Percentiles rank a stretch among this genome's conserved stretches.
phyloP scores from a whole-genome alignment of 1,284 basidiomycete genomes.

The Boletellus dicymbophilus region DNA sequence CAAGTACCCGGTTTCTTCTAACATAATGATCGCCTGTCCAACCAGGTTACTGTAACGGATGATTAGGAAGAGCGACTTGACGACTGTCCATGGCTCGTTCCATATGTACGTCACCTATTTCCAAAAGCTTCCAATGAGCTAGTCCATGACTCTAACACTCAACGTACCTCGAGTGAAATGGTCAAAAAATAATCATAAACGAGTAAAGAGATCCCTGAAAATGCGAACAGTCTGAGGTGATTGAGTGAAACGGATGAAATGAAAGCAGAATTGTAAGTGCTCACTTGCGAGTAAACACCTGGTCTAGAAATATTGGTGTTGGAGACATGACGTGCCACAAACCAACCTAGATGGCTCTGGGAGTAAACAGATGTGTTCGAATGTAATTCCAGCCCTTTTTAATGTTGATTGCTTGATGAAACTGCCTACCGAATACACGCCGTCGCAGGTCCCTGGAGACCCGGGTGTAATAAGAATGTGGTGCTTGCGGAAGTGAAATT shows the following conservation, averaged over 20 bases:
- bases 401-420: too few relatives aligned
- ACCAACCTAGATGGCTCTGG: too few relatives aligned
- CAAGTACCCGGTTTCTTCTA: constrained; percentile 8
- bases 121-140: neutral
- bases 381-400: too few relatives aligned
- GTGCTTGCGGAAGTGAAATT: too few relatives aligned
- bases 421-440: too few relatives aligned
- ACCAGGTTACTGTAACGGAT: constrained; percentile 9
- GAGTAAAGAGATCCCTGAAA: neutral
- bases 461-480: too few relatives aligned
- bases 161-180: neutral
- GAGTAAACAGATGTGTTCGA: too few relatives aligned
- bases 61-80: constrained; percentile 3
- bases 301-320: neutral
- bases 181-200: constrained; percentile 5
- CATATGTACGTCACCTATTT: neutral
- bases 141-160: too few relatives aligned
- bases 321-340: too few relatives aligned
- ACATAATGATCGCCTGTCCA: constrained; percentile 8
- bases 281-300: constrained; percentile 1
- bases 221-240: neutral
- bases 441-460: too few relatives aligned
- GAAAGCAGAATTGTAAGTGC: neutral
- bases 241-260: neutral
- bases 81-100: neutral